A percentile compares a stretch with the other conserved stretches of the same genome.
Evolutionary conservation across 495 filamentous ascomycete species (phyloP).

Genomic region (Pseudotulostoma volvatum): DNA sequence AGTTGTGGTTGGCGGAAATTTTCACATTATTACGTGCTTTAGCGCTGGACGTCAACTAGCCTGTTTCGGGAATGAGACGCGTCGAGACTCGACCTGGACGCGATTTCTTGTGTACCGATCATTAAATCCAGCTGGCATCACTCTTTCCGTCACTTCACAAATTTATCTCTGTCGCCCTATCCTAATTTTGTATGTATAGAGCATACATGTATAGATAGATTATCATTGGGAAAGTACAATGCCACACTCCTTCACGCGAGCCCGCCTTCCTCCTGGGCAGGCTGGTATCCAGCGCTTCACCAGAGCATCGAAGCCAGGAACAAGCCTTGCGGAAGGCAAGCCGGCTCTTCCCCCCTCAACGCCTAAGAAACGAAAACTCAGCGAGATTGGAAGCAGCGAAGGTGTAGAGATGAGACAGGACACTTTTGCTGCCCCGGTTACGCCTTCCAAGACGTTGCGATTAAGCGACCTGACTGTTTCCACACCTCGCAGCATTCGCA

Average conservation of each 20-base stretch:
- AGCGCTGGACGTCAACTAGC: too few species aligned
- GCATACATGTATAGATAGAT: too few species aligned
- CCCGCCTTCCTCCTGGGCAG: conserved; percentile 20
- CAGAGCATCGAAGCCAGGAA: conserved; percentile 28
- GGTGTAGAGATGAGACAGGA: conserved; percentile 3
- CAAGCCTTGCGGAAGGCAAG: conserved; percentile 9
- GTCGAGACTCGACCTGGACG: too few species aligned
- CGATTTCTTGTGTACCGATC: too few species aligned
- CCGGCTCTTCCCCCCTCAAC: conserved; percentile 16
- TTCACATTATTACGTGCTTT: too few species aligned
- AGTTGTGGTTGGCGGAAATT: too few species aligned
- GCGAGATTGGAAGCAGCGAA: conserved; percentile 25
- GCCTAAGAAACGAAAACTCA: conserved; percentile 32
- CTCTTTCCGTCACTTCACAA: too few species aligned
- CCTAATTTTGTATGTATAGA: too few species aligned
- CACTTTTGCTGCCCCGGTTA: conserved; percentile 3
- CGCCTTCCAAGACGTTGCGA: conserved; percentile 27
- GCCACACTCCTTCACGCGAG: conserved; percentile 19
- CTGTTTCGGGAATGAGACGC: too few species aligned
- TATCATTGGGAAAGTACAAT: conserved; percentile 23
- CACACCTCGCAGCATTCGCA: conserved; percentile 15
- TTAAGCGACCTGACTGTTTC: conserved; percentile 23
- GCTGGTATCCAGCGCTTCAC: conserved; percentile 25
- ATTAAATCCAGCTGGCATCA: too few species aligned
- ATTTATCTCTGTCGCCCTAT: too few species aligned